These are phyloP conservation scores for Hanseniaspora hatyaiensis DNA, from an alignment of 805 yeast species.

Conservation along the genomic window DNA sequence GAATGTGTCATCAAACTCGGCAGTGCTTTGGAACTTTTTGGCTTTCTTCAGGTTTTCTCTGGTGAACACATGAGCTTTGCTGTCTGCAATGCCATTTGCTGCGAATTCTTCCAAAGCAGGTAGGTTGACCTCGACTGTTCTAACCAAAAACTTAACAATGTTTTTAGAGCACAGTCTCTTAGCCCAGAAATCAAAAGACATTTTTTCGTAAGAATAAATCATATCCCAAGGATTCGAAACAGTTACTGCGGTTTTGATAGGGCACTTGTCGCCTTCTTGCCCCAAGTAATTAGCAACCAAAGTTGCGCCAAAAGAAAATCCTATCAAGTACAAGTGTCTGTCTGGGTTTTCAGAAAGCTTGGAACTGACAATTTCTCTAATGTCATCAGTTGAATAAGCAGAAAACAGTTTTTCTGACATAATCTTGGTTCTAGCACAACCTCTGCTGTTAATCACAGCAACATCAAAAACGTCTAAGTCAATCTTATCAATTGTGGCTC, in stretches of 20 bases:
- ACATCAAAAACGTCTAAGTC: constrained; percentile 41
- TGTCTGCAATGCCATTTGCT: constrained; percentile 17
- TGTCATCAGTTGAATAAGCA: constrained; percentile 59
- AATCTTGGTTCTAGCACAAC: constrained; percentile 64
- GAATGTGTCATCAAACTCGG: constrained; percentile 50
- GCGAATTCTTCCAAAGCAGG: constrained; percentile 28
- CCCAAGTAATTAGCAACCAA: constrained; percentile 57
- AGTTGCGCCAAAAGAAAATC: constrained; percentile 65
- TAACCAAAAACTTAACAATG: constrained; percentile 33
- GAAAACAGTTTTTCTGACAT: constrained; percentile 56
- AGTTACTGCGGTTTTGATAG: constrained; percentile 46
- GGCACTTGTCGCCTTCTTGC: constrained; percentile 45
- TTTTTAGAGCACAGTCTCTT: constrained; percentile 34
- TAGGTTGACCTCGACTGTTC: constrained; percentile 37
- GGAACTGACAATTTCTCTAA: constrained; percentile 45
- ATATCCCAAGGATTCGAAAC: constrained; percentile 69
- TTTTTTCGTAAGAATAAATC: constrained; percentile 39
- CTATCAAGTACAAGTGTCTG: constrained; percentile 53
- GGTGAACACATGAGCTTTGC: constrained; percentile 25
- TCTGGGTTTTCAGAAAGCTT: constrained; percentile 44
- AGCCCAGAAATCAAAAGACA: constrained; percentile 33
- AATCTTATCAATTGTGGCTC: constrained; percentile 41
- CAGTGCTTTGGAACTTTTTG: constrained; percentile 31
- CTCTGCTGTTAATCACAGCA: constrained; percentile 57
- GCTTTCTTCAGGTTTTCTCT: constrained; percentile 31